Conservation (phyloP, 371 early-diverging fungal species). For the Syncephalastrum sp. region DNA sequence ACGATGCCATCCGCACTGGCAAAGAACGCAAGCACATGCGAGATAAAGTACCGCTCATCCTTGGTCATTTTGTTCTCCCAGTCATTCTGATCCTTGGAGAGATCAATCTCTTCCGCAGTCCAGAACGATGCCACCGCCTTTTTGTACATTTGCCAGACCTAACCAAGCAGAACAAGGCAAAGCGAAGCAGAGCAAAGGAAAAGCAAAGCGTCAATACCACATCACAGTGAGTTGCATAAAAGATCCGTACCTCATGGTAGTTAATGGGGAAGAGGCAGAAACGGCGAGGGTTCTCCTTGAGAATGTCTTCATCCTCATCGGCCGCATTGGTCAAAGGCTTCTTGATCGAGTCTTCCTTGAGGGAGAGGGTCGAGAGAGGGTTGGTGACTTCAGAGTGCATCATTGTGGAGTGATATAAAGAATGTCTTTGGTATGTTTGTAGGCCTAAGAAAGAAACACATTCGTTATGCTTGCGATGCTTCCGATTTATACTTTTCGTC, state of each 20-base stretch:
- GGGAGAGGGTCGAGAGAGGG: slow-evolving; percentile 7
- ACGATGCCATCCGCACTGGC: slow-evolving; percentile 99
- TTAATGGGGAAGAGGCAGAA: slow-evolving; percentile 96
- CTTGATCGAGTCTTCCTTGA: slow-evolving; percentile 5
- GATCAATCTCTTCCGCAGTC: slow-evolving; percentile 99
- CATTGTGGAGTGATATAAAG: not conserved
- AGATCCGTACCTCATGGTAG: slow-evolving; percentile 77
- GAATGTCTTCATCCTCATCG: slow-evolving; percentile 43
- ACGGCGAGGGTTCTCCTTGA: slow-evolving; percentile 75
- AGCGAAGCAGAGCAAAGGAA: too few relatives aligned
- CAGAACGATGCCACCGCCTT: slow-evolving; percentile 99
- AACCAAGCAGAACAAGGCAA: not conserved
- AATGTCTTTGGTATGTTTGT: too few relatives aligned
- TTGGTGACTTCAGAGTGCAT: slow-evolving; percentile 6
- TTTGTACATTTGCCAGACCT: slow-evolving; percentile 99
- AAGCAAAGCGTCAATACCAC: too few relatives aligned
- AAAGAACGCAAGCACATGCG: slow-evolving; percentile 99
- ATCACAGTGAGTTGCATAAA: too few relatives aligned
- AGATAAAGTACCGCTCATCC: slow-evolving; percentile 97
- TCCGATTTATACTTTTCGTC: too few relatives aligned
- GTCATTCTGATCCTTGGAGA: slow-evolving; percentile 92
- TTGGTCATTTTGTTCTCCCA: slow-evolving; percentile 93
- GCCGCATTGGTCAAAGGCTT: slow-evolving; percentile 2
- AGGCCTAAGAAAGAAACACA: too few relatives aligned
- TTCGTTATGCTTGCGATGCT: too few relatives aligned